Evolutionary conservation across 208 protist genomes (phyloP).

Genomic region (Phytomonas sp.): DNA sequence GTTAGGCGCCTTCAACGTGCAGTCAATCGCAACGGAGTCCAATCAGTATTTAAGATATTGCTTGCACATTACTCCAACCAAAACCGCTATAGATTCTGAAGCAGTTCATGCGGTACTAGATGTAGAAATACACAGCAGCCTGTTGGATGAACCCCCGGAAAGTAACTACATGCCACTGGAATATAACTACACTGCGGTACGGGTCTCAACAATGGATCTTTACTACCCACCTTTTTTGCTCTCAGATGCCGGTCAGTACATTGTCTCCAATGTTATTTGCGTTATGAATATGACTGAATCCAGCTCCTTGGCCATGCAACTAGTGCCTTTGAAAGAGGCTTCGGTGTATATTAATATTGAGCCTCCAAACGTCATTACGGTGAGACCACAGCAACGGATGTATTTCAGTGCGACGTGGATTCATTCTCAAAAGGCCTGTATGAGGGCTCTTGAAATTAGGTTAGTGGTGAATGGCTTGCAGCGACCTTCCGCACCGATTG

Average conservation of each 20-base stretch:
- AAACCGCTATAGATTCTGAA: slow-evolving; percentile 50
- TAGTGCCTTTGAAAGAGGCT: slow-evolving; percentile 49
- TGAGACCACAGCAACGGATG: slow-evolving; percentile 78
- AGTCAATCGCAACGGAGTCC: slow-evolving; percentile 52
- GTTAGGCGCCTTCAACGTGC: slow-evolving; percentile 55
- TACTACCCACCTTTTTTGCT: slow-evolving; percentile 81
- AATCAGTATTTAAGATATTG: slow-evolving; percentile 71
- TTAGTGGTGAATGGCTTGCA: slow-evolving; percentile 72
- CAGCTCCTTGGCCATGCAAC: slow-evolving; percentile 78
- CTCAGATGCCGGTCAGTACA: slow-evolving; percentile 59
- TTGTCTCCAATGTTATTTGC: slow-evolving; percentile 78
- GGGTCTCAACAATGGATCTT: slow-evolving; percentile 75
- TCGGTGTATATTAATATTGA: slow-evolving; percentile 52
- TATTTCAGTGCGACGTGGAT: slow-evolving; percentile 81
- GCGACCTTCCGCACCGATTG: slow-evolving; percentile 55
- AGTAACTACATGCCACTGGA: slow-evolving; percentile 64
- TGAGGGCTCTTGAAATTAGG: slow-evolving; percentile 60
- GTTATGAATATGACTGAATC: slow-evolving; percentile 86
- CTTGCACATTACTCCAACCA: slow-evolving; percentile 65
- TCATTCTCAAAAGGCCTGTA: slow-evolving; percentile 39
- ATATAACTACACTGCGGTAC: slow-evolving; percentile 81
- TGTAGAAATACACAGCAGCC: slow-evolving; percentile 61
- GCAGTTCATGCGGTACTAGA: slow-evolving; percentile 73
- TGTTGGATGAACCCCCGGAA: slow-evolving; percentile 41
- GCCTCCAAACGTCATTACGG: slow-evolving; percentile 72